A percentile compares a stretch with the other conserved stretches of the same genome.
These are phyloP conservation scores for Bisporella sp. DNA, from an alignment of 2,329 filamentous ascomycete species.

Conservation along the genomic window DNA sequence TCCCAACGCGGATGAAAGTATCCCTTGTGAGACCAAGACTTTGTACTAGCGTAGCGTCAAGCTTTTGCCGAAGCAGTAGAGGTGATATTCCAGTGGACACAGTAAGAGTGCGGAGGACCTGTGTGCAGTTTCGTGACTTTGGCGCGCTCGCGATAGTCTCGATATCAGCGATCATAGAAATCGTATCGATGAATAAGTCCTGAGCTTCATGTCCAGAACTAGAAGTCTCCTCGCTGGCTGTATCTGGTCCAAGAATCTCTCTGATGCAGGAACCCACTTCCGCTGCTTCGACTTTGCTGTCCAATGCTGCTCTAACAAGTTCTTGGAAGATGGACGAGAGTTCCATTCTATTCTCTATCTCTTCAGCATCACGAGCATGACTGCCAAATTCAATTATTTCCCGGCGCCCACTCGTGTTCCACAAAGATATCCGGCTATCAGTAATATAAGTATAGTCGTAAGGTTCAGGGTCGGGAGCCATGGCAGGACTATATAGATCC, in stretches of 20 bases:
- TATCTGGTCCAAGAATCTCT: slow-evolving; percentile 60
- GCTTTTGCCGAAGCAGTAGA: slow-evolving; percentile 66
- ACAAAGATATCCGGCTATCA: slow-evolving; percentile 57
- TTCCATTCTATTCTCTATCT: slow-evolving; percentile 52
- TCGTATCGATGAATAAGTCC: slow-evolving; percentile 72
- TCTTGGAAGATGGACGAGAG: slow-evolving; percentile 77
- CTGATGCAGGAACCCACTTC: slow-evolving; percentile 69
- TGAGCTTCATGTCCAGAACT: slow-evolving; percentile 52
- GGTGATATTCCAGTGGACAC: slow-evolving; percentile 66
- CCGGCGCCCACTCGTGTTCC: slow-evolving; percentile 61
- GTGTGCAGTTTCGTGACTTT: slow-evolving; percentile 25
- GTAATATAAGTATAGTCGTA: slow-evolving; percentile 75
- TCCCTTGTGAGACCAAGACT: slow-evolving; percentile 73
- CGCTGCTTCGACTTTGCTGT: slow-evolving; percentile 56
- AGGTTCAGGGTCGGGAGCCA: slow-evolving; percentile 20
- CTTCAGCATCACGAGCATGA: slow-evolving; percentile 58
- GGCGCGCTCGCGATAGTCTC: slow-evolving; percentile 41
- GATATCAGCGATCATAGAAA: slow-evolving; percentile 71
- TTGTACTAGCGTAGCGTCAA: slow-evolving; percentile 74
- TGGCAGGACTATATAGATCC: slow-evolving; percentile 20
- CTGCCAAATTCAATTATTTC: slow-evolving; percentile 59
- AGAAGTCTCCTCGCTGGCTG: slow-evolving; percentile 40
- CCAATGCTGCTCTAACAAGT: slow-evolving; percentile 67
- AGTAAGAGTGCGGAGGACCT: slow-evolving; percentile 59
- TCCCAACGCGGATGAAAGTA: slow-evolving; percentile 77